Conservation (phyloP, 106 monocot genomes). For the Dioscorea alata region DNA sequence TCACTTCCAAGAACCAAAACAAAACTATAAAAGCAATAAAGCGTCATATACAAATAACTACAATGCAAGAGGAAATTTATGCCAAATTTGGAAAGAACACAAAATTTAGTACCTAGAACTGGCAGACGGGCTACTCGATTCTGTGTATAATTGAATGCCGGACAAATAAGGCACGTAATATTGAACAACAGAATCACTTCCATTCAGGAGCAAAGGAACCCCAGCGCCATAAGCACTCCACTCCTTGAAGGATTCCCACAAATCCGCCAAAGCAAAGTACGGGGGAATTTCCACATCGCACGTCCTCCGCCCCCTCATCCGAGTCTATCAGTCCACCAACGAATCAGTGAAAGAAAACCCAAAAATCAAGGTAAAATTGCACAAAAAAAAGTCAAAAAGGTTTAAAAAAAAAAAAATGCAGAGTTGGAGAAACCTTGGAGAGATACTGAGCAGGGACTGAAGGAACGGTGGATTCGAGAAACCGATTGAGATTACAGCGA, state of each 20-base stretch:
- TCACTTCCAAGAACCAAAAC: too few species aligned
- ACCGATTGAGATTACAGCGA: conserved; percentile 57
- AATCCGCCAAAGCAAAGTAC: conserved; percentile 46
- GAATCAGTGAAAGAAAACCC: neutral
- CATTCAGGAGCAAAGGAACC: conserved; percentile 64
- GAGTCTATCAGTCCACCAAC: conserved; percentile 28
- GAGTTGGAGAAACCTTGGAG: conserved; percentile 37
- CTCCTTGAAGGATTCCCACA: conserved; percentile 75
- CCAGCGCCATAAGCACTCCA: conserved; percentile 87
- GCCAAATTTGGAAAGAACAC: too few species aligned
- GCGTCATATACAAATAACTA: too few species aligned
- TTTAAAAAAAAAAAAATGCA: neutral
- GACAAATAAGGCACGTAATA: conserved; percentile 88
- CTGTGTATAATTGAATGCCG: conserved; percentile 71
- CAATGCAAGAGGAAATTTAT: too few species aligned
- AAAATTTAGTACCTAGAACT: conserved; percentile 27
- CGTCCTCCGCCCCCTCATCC: conserved; percentile 41
- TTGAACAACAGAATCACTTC: conserved; percentile 53
- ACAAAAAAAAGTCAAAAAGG: neutral
- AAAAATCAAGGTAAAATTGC: neutral
- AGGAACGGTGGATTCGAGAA: conserved; percentile 58
- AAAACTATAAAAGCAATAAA: too few species aligned
- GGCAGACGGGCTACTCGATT: conserved; percentile 11
- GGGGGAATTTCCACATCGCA: conserved; percentile 33
- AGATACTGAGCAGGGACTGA: conserved; percentile 36